These are phyloP conservation scores for Sugiyamaella neomexicana DNA, from an alignment of 1,139 yeast genomes.

Conservation along the genomic window DNA sequence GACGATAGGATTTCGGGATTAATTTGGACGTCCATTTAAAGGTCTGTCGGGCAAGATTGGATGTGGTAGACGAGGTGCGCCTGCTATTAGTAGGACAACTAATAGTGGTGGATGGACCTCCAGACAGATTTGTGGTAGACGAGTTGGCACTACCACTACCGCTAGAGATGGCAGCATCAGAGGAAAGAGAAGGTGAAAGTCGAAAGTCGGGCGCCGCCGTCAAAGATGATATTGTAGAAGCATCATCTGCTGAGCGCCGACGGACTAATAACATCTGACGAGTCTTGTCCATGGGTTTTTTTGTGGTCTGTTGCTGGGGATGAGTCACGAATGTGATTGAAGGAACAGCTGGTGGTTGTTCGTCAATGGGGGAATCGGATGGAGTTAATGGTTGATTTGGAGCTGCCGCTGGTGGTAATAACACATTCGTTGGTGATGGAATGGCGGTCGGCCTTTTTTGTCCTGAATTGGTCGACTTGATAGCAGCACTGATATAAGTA, in stretches of 20 bases:
- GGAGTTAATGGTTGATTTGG: not conserved
- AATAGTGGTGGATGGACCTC: not conserved
- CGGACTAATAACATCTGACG: constrained; percentile 5
- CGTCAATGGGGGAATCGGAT: not conserved
- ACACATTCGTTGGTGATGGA: too few species aligned
- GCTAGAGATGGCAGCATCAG: constrained; percentile 9
- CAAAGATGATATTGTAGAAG: constrained; percentile 1
- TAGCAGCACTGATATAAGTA: constrained; percentile 11
- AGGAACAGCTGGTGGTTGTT: not conserved
- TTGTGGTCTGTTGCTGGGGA: not conserved
- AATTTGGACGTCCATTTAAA: constrained; percentile 20
- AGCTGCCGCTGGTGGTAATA: too few species aligned
- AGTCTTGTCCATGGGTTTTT: not conserved
- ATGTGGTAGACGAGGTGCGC: constrained; percentile 11
- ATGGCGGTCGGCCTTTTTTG: not conserved
- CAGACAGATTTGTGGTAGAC: not conserved
- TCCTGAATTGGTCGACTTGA: constrained; percentile 9
- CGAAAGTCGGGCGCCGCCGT: not conserved
- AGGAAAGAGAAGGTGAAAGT: constrained; percentile 2
- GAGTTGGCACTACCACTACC: constrained; percentile 3
- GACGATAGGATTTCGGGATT: constrained; percentile 21
- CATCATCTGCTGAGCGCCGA: constrained; percentile 11
- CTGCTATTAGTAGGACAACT: not conserved
- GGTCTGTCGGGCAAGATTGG: constrained; percentile 18
- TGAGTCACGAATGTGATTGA: constrained; percentile 9